Evolutionary conservation across 257 asterid genomes (phyloP).

Genomic region (Cinchona pubescens): DNA sequence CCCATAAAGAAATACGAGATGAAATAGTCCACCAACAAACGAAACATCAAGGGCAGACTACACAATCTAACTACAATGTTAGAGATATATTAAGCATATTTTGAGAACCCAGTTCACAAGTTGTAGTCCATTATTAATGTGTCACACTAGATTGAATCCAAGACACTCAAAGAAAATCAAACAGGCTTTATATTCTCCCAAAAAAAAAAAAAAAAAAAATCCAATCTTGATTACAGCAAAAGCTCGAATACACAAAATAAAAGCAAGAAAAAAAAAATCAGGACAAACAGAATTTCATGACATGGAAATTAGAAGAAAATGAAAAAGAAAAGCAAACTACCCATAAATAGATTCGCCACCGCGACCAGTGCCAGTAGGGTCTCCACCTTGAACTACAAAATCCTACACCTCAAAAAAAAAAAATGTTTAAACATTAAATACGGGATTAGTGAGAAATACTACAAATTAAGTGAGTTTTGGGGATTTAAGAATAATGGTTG

Average conservation of each 20-base stretch:
- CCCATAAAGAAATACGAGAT: neutral
- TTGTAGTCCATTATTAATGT: neutral
- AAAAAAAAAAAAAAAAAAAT: no score
- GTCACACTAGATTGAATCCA: neutral
- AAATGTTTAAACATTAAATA: no score
- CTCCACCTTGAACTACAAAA: constrained; percentile 95
- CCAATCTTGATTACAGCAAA: neutral
- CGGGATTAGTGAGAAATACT: neutral
- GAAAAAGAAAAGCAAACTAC: constrained; percentile 26
- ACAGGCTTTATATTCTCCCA: neutral
- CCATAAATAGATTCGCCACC: constrained; percentile 98
- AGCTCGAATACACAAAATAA: no score
- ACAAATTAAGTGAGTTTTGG: neutral
- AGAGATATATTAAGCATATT: no score
- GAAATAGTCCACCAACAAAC: no score
- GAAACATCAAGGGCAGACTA: neutral
- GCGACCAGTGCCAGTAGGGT: constrained; percentile 95
- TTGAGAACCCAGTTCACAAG: neutral
- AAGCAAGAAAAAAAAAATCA: neutral
- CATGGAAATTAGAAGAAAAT: neutral
- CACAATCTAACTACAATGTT: neutral
- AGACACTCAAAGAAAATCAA: no score
- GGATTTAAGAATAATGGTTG: no score
- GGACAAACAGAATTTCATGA: neutral
- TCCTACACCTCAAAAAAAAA: constrained; percentile 41